These are phyloP conservation scores for Hypocrella siamensis DNA, from an alignment of 2,329 filamentous ascomycete genomes.

Conservation along the genomic window DNA sequence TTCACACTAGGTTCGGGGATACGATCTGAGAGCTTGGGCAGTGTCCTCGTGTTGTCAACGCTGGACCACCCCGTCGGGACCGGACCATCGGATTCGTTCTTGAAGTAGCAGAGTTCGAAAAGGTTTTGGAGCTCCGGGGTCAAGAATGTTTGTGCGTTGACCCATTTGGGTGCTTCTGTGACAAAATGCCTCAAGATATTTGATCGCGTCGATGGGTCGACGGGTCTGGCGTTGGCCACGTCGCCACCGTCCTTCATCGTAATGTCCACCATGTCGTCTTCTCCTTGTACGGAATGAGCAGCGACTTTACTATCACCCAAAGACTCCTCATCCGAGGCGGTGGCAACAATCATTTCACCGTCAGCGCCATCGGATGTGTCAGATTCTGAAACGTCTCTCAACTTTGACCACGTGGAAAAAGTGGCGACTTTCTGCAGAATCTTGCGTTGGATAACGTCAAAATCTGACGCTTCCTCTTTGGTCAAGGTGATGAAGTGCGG, in stretches of 20 bases:
- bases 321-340: constrained; percentile 46
- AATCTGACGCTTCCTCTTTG: constrained; percentile 48
- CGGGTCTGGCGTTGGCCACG: constrained; percentile 13
- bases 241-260: constrained; percentile 56
- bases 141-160: constrained; percentile 39
- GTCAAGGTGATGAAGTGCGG: constrained; percentile 64
- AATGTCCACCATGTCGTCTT: constrained; percentile 83
- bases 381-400: constrained; percentile 34
- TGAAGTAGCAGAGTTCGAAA: constrained; percentile 61
- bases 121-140: constrained; percentile 49
- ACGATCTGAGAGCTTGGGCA: constrained; percentile 35
- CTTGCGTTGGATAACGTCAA: constrained; percentile 66
- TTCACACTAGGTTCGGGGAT: constrained; percentile 23
- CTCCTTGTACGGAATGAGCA: constrained; percentile 67
- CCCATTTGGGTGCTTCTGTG: constrained; percentile 34
- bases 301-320: constrained; percentile 56
- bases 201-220: constrained; percentile 8
- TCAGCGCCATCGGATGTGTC: constrained; percentile 39
- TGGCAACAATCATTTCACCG: constrained; percentile 54
- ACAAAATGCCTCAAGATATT: constrained; percentile 31
- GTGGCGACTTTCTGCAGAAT: constrained; percentile 60
- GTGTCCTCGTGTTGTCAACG: constrained; percentile 41
- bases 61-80: constrained; percentile 57
- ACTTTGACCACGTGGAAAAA: constrained; percentile 55
- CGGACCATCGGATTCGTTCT: constrained; percentile 32